These are phyloP conservation scores for Fusarium austroafricanum DNA, from an alignment of 2,329 filamentous ascomycete genomes.

Conservation along the genomic window DNA sequence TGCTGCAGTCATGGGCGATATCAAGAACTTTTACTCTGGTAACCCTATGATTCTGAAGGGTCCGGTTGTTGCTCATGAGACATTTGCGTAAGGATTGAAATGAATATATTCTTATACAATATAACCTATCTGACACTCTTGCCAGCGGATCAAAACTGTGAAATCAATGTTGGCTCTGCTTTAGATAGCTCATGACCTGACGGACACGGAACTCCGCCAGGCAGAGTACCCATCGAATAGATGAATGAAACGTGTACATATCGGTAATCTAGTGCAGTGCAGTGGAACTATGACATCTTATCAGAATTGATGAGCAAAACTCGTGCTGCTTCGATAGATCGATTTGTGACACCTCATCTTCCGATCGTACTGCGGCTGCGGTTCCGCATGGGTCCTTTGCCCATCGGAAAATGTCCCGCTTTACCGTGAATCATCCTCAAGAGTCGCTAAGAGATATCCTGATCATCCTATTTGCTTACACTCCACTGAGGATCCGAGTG, in stretches of 20 bases:
- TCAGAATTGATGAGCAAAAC: background rate
- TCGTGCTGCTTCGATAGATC: background rate
- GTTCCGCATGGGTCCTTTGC: background rate
- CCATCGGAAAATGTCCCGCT: background rate
- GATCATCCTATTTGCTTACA: background rate
- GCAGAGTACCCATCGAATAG: background rate
- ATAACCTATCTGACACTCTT: background rate
- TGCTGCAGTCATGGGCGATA: conserved; percentile 38
- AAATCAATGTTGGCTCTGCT: background rate
- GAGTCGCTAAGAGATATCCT: background rate
- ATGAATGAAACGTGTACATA: background rate
- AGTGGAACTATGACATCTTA: background rate
- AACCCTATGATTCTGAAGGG: conserved; percentile 41
- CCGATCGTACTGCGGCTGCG: background rate
- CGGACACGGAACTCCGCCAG: background rate
- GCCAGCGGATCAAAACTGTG: background rate
- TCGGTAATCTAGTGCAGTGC: background rate
- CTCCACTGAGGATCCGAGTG: background rate
- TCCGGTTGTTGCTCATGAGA: conserved; percentile 17
- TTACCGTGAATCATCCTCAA: too few relatives aligned
- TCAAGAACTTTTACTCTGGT: conserved; percentile 36
- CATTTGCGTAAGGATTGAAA: background rate
- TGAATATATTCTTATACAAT: background rate
- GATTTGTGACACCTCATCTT: conserved; percentile 5
- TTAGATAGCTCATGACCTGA: too few relatives aligned